Evolutionary conservation across 768 basidiomycete genomes (phyloP).

Genomic region (Tephrocybe sp.): DNA sequence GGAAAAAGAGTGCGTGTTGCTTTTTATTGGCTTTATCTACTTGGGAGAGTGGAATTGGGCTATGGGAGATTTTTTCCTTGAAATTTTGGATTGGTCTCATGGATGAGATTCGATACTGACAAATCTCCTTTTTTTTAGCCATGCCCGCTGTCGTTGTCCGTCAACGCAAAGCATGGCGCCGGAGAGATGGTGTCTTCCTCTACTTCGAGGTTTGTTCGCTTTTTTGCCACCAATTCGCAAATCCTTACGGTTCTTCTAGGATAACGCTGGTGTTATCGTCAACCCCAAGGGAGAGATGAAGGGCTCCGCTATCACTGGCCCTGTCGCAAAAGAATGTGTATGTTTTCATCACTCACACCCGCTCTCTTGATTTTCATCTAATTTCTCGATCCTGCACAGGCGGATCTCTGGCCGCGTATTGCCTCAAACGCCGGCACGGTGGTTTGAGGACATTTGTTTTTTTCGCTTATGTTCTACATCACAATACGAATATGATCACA

Average conservation of each 20-base stretch:
- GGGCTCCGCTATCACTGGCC: slow-evolving; percentile 94
- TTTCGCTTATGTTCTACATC: slow-evolving; percentile 17
- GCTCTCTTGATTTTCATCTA: not conserved
- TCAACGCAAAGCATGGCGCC: slow-evolving; percentile 97
- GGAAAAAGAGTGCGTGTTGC: slow-evolving; percentile 90
- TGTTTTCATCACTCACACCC: slow-evolving; percentile 27
- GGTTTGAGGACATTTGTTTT: slow-evolving; percentile 53
- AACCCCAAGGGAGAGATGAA: slow-evolving; percentile 99
- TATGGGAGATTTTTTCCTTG: not conserved
- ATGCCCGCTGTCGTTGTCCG: slow-evolving; percentile 97
- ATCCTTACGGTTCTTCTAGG: slow-evolving; percentile 35
- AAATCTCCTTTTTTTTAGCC: slow-evolving; percentile 44
- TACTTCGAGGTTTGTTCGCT: slow-evolving; percentile 78
- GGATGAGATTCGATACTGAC: slow-evolving; percentile 10
- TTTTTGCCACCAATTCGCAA: not conserved
- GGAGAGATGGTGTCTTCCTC: slow-evolving; percentile 97
- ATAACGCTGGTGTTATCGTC: slow-evolving; percentile 96
- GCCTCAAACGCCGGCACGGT: slow-evolving; percentile 99
- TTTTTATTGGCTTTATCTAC: not conserved
- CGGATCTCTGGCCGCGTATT: slow-evolving; percentile 99
- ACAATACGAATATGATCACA: slow-evolving; percentile 16
- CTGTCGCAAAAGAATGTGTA: slow-evolving; percentile 99
- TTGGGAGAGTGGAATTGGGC: not conserved
- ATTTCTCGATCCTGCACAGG: slow-evolving; percentile 39
- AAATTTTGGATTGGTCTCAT: not conserved